These are phyloP conservation scores for Aspergillus diversus DNA, from an alignment of 495 filamentous ascomycete species.

Conservation along the genomic window DNA sequence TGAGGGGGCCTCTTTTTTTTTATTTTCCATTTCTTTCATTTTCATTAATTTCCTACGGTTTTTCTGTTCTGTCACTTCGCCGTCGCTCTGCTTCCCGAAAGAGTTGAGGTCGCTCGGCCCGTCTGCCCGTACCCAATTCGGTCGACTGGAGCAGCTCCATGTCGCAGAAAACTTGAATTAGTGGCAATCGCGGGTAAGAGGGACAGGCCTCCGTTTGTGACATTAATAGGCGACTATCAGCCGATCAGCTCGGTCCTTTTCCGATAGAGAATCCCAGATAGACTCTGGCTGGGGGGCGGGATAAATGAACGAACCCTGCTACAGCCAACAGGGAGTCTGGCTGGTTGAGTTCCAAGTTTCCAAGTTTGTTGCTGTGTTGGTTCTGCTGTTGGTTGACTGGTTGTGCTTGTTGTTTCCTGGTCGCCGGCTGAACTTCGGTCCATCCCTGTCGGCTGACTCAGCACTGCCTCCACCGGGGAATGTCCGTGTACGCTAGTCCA, in stretches of 20 bases:
- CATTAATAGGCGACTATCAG: too few species aligned
- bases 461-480: background rate
- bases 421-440: background rate
- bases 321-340: too few species aligned
- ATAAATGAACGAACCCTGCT: too few species aligned
- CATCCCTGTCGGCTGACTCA: background rate
- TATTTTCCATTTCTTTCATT: background rate
- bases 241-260: too few species aligned
- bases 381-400: background rate
- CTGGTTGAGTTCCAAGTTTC: too few species aligned
- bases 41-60: too few species aligned
- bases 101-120: constrained; percentile 17
- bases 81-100: constrained; percentile 5
- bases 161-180: background rate
- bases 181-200: background rate
- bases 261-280: too few species aligned
- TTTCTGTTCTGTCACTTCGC: too few species aligned
- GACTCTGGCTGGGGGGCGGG: too few species aligned
- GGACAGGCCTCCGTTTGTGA: background rate
- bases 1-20: background rate
- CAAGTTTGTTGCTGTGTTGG: too few species aligned
- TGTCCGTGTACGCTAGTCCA: background rate
- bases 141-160: background rate
- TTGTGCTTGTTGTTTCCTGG: background rate
- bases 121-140: constrained; percentile 14